A percentile compares a stretch with the other conserved stretches of the same genome.
These are phyloP conservation scores for Neofusicoccum sp. DNA, from an alignment of 2,329 filamentous ascomycete species.

Conservation along the genomic window DNA sequence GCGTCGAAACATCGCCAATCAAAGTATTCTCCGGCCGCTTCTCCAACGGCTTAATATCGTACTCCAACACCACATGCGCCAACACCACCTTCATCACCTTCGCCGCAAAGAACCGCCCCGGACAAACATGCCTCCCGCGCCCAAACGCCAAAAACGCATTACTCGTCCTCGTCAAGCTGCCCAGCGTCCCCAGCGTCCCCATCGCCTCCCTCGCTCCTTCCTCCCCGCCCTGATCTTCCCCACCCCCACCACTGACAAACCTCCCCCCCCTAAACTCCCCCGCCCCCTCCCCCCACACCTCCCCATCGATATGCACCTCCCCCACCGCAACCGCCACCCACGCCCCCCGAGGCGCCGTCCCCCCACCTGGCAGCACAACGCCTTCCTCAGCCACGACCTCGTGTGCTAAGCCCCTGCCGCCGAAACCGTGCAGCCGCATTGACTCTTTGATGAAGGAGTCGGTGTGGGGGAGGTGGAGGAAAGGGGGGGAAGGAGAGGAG, in stretches of 20 bases:
- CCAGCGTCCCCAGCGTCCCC: too few species aligned
- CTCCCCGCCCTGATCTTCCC: not conserved
- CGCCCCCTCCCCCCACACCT: conserved; percentile 25
- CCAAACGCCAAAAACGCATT: conserved; percentile 29
- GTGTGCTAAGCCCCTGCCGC: conserved; percentile 22
- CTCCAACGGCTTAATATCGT: conserved; percentile 20
- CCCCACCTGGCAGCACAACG: conserved; percentile 27
- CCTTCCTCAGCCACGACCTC: conserved; percentile 29
- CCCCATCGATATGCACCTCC: conserved; percentile 30
- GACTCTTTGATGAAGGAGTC: conserved; percentile 33
- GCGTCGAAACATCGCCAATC: conserved; percentile 11
- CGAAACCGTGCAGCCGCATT: conserved; percentile 29
- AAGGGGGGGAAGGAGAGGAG: not conserved
- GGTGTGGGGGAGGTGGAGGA: conserved; percentile 26
- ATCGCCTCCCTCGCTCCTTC: not conserved
- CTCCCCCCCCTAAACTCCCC: conserved; percentile 21
- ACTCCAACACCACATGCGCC: conserved; percentile 20
- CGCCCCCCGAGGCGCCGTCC: conserved; percentile 23
- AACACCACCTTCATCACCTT: conserved; percentile 21
- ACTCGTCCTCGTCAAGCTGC: conserved; percentile 26
- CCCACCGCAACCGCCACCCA: conserved; percentile 23
- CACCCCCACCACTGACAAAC: not conserved
- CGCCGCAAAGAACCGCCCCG: conserved; percentile 20
- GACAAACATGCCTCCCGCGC: conserved; percentile 31
- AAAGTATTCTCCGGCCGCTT: conserved; percentile 16